Conservation (phyloP, 345 rosid species). For the Lenwebbia sp. region DNA sequence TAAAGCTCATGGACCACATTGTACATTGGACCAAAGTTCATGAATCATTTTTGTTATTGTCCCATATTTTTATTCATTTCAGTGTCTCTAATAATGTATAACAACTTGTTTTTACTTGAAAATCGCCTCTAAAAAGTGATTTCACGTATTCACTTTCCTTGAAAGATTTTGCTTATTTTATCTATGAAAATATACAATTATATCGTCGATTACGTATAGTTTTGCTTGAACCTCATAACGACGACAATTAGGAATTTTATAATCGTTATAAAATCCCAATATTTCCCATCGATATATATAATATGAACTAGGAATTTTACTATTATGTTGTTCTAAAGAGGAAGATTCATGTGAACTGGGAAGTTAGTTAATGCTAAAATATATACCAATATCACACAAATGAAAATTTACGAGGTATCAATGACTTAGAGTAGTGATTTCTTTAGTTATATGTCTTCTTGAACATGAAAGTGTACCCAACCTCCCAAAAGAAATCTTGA, state of each 20-base stretch:
- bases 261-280: accelerated
- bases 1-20: too few species aligned
- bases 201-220: background rate
- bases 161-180: background rate
- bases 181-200: background rate
- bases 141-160: background rate
- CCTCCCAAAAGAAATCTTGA: background rate
- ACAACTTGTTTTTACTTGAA: background rate
- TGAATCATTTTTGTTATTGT: too few species aligned
- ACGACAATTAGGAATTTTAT: too few species aligned
- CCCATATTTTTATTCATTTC: too few species aligned
- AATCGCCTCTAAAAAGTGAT: accelerated
- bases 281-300: background rate
- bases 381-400: background rate
- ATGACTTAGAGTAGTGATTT: background rate
- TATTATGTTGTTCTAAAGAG: background rate
- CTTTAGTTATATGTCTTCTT: background rate
- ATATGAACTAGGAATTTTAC: background rate
- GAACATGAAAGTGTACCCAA: background rate
- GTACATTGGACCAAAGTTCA: too few species aligned
- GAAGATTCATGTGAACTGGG: background rate
- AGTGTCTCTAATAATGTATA: background rate
- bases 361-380: background rate
- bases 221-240: too few species aligned
- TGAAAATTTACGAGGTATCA: background rate